These are phyloP conservation scores for Quillaja saponaria DNA, from an alignment of 306 rosid genomes.

Conservation along the genomic window DNA sequence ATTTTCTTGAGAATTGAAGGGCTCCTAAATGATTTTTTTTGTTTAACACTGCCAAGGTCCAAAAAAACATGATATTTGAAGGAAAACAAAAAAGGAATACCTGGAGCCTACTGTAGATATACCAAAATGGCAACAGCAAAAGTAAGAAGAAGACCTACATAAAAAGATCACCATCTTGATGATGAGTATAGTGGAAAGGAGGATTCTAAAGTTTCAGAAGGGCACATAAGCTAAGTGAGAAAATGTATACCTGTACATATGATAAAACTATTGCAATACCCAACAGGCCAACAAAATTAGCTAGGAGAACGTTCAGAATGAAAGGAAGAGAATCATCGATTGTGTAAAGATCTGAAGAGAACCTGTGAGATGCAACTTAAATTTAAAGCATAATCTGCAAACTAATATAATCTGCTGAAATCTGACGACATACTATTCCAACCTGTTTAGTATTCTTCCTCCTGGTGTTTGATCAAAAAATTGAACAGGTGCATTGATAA, in stretches of 20 bases:
- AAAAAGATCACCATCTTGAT: slow-evolving; percentile 32
- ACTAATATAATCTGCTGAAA: slow-evolving; percentile 20
- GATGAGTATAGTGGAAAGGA: slow-evolving; percentile 15
- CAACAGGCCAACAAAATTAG: slow-evolving; percentile 85
- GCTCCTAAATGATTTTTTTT: no score
- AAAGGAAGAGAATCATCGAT: slow-evolving; percentile 97
- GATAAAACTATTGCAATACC: slow-evolving; percentile 86
- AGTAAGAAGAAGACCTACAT: slow-evolving; percentile 77
- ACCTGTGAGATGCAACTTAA: slow-evolving; percentile 52
- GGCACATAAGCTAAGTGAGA: slow-evolving; percentile 10
- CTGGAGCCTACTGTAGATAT: slow-evolving; percentile 92
- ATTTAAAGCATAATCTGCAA: slow-evolving; percentile 15
- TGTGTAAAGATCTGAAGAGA: slow-evolving; percentile 94
- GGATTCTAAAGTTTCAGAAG: slow-evolving; percentile 16
- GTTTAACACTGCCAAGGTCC: no score
- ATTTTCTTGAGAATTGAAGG: not conserved
- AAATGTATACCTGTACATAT: slow-evolving; percentile 73
- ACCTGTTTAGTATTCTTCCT: slow-evolving; percentile 96
- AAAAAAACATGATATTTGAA: no score
- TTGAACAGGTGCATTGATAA: slow-evolving; percentile 77
- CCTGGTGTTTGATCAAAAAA: slow-evolving; percentile 89
- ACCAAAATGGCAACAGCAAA: slow-evolving; percentile 89
- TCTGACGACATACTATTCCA: slow-evolving; percentile 32
- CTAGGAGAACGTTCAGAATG: slow-evolving; percentile 89
- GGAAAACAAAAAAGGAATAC: slow-evolving; percentile 39